Percentiles rank a stretch among this genome's conserved stretches.
Conservation (phyloP, 768 basidiomycete species). For the Calvatia gigantea region DNA sequence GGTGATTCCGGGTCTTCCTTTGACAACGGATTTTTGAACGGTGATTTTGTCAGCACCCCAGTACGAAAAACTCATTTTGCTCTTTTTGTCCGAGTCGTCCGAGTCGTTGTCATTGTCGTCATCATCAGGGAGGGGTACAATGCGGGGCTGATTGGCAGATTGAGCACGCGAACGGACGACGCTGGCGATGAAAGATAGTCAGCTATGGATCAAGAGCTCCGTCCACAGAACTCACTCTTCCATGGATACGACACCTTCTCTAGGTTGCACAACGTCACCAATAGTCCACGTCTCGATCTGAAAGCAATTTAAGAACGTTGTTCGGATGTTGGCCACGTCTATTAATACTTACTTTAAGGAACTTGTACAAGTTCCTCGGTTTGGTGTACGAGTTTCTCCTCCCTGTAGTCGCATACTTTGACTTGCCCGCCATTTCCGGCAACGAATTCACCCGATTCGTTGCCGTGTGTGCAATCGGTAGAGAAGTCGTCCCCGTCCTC, state of each 20-base stretch:
- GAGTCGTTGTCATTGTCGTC: slow-evolving; percentile 60
- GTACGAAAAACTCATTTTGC: slow-evolving; percentile 93
- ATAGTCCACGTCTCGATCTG: slow-evolving; percentile 90
- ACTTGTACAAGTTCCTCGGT: slow-evolving; percentile 91
- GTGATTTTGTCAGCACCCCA: slow-evolving; percentile 93
- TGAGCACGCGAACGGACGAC: slow-evolving; percentile 70
- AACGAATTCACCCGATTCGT: slow-evolving; percentile 71
- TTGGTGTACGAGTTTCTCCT: slow-evolving; percentile 72
- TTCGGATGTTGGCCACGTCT: background rate
- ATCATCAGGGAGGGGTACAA: slow-evolving; percentile 68
- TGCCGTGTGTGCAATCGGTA: slow-evolving; percentile 68
- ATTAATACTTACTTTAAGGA: slow-evolving; percentile 65
- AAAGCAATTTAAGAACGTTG: slow-evolving; percentile 4
- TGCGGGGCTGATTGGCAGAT: slow-evolving; percentile 54
- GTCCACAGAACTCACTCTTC: slow-evolving; percentile 65
- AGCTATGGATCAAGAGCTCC: background rate
- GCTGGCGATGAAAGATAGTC: slow-evolving; percentile 29
- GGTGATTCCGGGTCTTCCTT: slow-evolving; percentile 37
- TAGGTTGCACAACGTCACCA: slow-evolving; percentile 69
- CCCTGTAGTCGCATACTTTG: slow-evolving; percentile 82
- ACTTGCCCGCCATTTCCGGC: slow-evolving; percentile 80
- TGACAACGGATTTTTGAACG: slow-evolving; percentile 72
- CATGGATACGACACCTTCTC: slow-evolving; percentile 83
- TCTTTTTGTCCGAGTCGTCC: slow-evolving; percentile 84
- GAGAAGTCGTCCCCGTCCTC: slow-evolving; percentile 81